Base-by-base conservation (phyloP, 768 basidiomycete species). In the Cystofilobasidium ferigula region DNA sequence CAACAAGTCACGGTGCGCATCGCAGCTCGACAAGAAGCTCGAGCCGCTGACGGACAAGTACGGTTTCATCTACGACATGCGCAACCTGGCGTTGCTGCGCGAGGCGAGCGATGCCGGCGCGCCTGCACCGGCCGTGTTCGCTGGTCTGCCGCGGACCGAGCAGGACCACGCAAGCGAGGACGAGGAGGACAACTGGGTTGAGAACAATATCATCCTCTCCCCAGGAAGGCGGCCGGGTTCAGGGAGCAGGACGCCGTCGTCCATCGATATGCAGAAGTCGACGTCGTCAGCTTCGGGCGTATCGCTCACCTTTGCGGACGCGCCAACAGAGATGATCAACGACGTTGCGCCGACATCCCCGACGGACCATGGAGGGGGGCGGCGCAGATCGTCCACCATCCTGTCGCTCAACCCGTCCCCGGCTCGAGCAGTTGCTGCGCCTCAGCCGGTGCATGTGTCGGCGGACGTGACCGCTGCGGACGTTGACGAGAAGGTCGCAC, bases 351-450 rank as follows among this genome's bases (percentile, higher is more conserved):
- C 64, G 6, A 12, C 26, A 1, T 43, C 42, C 9, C 22, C 59
- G 10, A 10, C 36, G 14, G 59, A 34, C 43, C 34, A n/a, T n/a
- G n/a, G n/a, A n/a, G n/a, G n/a, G n/a, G 35, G 65, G 30, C 57
- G 63, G 8, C 34, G 34, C 47, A 47, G 64, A 2, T 67, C 64
- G 0, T 61, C 64, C 1, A 67, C 64, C 26, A 22, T 66, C 53
- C 47, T 68, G 26, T 68, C 67, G 8, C 43, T 68, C 57, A 68
- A 68, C 40, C 67, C 67, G 16, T 68, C 67, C 0, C 67, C 67
- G 8, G 67, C 63, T 16, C 53, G 56, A 45, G 53, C 67, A 1
- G 30, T 63, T 13, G 58, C 45, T 13, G 45, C 61, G 3, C 47
- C 53, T 28, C 67, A 68, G 22, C 28, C 43, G 22, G 38, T 62